Evolutionary conservation across 1,284 basidiomycete species (phyloP).

Genomic region (Termitomyces sp.): DNA sequence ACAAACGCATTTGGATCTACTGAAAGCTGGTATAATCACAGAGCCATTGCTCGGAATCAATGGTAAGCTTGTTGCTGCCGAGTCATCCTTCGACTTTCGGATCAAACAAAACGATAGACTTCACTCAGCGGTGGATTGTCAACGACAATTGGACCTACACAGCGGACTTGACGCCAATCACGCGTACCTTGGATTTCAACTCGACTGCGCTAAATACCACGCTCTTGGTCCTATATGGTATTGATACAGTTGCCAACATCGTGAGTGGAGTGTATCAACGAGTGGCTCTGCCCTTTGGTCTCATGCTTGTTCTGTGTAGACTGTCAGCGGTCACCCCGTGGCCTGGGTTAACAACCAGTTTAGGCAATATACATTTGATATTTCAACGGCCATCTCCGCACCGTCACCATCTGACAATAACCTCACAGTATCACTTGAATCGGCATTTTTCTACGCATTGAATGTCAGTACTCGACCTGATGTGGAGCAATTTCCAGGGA

Average conservation of each 20-base stretch:
- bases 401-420: slow-evolving; percentile 31
- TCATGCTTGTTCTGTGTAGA: slow-evolving; percentile 25
- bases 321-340: slow-evolving; percentile 44
- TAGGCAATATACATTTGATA: slow-evolving; percentile 49
- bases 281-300: not conserved
- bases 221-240: slow-evolving; percentile 53
- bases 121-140: slow-evolving; percentile 52
- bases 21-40: slow-evolving; percentile 47
- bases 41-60: slow-evolving; percentile 53
- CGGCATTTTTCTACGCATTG: slow-evolving; percentile 46
- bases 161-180: slow-evolving; percentile 45
- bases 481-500: slow-evolving; percentile 34
- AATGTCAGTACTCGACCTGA: slow-evolving; percentile 40
- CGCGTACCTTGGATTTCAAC: slow-evolving; percentile 16
- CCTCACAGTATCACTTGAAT: slow-evolving; percentile 48
- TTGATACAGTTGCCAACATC: slow-evolving; percentile 56
- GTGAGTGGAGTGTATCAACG: slow-evolving; percentile 15
- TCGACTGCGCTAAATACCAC: slow-evolving; percentile 25
- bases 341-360: slow-evolving; percentile 59
- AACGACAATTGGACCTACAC: slow-evolving; percentile 62
- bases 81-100: not conserved
- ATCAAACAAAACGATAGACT: slow-evolving; percentile 33
- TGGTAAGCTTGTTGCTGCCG: slow-evolving; percentile 27
- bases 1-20: slow-evolving; percentile 50
- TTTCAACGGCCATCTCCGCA: slow-evolving; percentile 33